Evolutionary conservation across 2,329 filamentous ascomycete genomes (phyloP), one percentile per base, ranked within the genome.

Genomic region (Cordyceps cicadae): DNA sequence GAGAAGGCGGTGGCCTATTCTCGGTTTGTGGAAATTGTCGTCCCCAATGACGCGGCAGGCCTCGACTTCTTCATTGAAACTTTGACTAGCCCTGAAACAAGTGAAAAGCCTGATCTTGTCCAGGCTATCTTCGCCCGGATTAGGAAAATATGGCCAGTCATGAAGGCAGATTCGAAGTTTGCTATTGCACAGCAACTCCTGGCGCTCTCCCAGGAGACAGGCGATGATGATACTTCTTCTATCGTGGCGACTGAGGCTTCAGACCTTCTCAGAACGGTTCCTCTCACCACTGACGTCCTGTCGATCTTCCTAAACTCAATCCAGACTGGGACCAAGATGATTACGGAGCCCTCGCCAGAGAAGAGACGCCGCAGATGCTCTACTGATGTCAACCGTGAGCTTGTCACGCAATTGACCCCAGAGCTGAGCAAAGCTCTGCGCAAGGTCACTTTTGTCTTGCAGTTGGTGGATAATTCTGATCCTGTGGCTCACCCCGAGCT

Each of bases 381-480:
- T 59, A 87, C 84, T 17, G 88, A 89, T 65, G 81, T 83, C 65
- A 81, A 84, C 60, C 77, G 78, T 59, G 83, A 82, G 52, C 77
- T 85, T 59, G 81, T 82, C 41, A 77, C 81, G 15, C 84, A 86
- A 64, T 82, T 86, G 60, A 84, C 85, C 39, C 79, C 82, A 7
- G 86, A 90, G 68, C 74, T 92, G 34, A 84, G 83, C 64, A 80
- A 81, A 53, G 82, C 87, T 7, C 81, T 97, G 64, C 85, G 85
- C 66, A 88, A 88, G 67, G 83, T 93, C 59, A 96, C 92, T 0
- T 86, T 96, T 69, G 89, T 97, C 12, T 79, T 97, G 43, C 92
- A 97, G 71, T 76, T 97, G 29, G 84, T 97, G 17, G 92, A 97
- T 70, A 85, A 84, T 54, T 93, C 92, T 3, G 82, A 85, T 51